Conservation (phyloP, 495 filamentous ascomycete species). For the Xylaria grammica region DNA sequence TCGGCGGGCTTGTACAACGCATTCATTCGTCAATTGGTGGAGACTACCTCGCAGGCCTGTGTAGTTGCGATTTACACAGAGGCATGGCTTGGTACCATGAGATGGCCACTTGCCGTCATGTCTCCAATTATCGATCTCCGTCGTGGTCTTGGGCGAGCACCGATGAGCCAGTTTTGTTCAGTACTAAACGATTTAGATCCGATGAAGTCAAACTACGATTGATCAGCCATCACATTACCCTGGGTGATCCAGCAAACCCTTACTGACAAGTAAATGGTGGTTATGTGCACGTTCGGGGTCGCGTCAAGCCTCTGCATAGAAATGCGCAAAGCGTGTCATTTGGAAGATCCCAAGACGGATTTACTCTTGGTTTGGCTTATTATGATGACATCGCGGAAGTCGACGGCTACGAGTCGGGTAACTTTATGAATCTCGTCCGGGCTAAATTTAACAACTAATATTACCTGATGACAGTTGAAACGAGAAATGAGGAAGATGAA, state of each 20-base stretch:
- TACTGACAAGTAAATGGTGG: slow-evolving; percentile 9
- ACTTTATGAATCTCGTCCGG: background rate
- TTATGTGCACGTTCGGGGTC: background rate
- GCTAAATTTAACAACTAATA: background rate
- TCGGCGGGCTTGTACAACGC: slow-evolving; percentile 25
- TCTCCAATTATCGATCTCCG: slow-evolving; percentile 25
- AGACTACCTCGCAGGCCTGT: slow-evolving; percentile 28
- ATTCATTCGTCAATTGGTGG: slow-evolving; percentile 6
- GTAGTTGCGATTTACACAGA: slow-evolving; percentile 19
- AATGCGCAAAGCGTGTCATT: slow-evolving; percentile 6
- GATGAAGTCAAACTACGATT: slow-evolving; percentile 3
- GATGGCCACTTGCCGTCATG: background rate
- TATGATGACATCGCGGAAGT: background rate
- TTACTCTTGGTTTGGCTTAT: background rate
- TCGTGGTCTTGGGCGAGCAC: slow-evolving; percentile 30
- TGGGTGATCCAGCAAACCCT: slow-evolving; percentile 6
- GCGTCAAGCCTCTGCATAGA: background rate
- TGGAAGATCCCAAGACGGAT: background rate
- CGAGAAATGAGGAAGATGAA: background rate
- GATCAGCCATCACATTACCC: background rate
- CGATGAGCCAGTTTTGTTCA: slow-evolving; percentile 18
- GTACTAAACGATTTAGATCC: background rate
- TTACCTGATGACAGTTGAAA: background rate
- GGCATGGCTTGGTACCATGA: slow-evolving; percentile 22
- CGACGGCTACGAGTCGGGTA: background rate